Base-by-base conservation (phyloP, 495 filamentous ascomycete species). In the Tuber indicum region DNA sequence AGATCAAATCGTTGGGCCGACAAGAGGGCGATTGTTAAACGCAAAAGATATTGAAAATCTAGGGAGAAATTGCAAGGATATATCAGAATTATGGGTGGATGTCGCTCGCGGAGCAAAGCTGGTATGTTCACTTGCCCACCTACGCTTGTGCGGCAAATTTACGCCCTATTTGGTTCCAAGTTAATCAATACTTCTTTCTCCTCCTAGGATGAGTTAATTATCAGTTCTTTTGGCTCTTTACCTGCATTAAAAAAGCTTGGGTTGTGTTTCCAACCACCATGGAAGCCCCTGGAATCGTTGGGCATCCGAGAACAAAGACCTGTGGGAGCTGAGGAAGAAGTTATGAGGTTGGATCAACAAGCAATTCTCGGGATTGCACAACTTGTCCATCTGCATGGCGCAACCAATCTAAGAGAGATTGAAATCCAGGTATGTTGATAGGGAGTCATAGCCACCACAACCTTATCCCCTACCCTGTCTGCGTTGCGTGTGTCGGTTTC, bases 191-290 rank as follows among this genome's bases (percentile, higher is more conserved):
- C 36, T 72, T 41, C 36, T 69, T 44, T 9, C 23, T 16, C 42
- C 41, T 42, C 26, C 41, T 32, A 76, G 75, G 75, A 73, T 41
- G 75, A 73, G 47, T 8, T 43, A 19, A 42, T 76, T 32, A 69
- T 76, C 23, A 36, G n/a, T 36, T 73, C 75, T 36, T 69, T 76
- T 62, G 47, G 75, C 46, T 76, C 75, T 21, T n/a, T 76, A 58
- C 43, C n/a, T 41, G 23, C n/a, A 58, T 62, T 76, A 47, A 69
- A 23, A 69, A 76, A 69, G 47, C 70, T 76, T 69, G 71, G 75
- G 6, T 66, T 76, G 46, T 76, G 75, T 44, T 73, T 69, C 14
- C 75, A 69, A 23, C 75, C 47, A 41, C 49, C 75, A 9, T 73
- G 75, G 71, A 66, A 73, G 72, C 42, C 45, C 39, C 41, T 73